These are phyloP conservation scores for Verticillium albo-atrum DNA, from an alignment of 2,329 filamentous ascomycete species.

Conservation along the genomic window DNA sequence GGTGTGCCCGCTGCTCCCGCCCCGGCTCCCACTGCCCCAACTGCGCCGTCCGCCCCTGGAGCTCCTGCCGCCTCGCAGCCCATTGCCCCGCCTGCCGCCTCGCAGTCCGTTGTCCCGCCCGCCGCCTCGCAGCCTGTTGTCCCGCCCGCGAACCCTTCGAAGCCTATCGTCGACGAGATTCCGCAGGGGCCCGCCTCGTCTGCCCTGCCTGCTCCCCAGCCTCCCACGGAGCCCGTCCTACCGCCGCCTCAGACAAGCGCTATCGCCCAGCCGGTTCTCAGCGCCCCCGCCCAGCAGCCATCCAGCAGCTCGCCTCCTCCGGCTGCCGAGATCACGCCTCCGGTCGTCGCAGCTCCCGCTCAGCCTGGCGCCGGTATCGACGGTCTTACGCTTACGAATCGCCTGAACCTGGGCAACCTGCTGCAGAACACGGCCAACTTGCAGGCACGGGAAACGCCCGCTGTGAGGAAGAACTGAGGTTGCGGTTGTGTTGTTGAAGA, in stretches of 20 bases:
- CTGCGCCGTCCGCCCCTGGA: conserved; percentile 1
- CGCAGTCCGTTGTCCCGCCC: not conserved
- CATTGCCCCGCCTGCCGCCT: conserved; percentile 5
- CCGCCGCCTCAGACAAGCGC: not conserved
- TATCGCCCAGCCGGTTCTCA: not conserved
- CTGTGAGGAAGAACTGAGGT: not conserved
- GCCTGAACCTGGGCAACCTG: conserved; percentile 40
- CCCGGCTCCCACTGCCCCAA: conserved; percentile 1
- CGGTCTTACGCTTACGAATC: conserved; percentile 35
- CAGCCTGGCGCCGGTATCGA: conserved; percentile 24
- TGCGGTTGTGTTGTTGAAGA: not conserved
- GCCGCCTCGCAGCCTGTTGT: conserved; percentile 2
- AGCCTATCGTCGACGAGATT: conserved; percentile 7
- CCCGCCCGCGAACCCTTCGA: conserved; percentile 11
- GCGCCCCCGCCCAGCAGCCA: conserved; percentile 1
- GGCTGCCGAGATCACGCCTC: conserved; percentile 4
- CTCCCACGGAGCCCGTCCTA: not conserved
- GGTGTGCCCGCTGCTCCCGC: conserved; percentile 6
- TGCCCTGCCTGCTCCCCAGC: not conserved
- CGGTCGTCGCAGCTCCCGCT: conserved; percentile 15
- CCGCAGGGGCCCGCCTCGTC: not conserved
- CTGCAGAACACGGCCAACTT: conserved; percentile 11
- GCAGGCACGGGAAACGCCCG: conserved; percentile 9
- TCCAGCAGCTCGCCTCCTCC: conserved; percentile 6
- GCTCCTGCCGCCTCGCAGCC: conserved; percentile 3